phyloP scores from a whole-genome alignment of 2,329 filamentous ascomycete genomes.

The Fusarium miscanthi region DNA sequence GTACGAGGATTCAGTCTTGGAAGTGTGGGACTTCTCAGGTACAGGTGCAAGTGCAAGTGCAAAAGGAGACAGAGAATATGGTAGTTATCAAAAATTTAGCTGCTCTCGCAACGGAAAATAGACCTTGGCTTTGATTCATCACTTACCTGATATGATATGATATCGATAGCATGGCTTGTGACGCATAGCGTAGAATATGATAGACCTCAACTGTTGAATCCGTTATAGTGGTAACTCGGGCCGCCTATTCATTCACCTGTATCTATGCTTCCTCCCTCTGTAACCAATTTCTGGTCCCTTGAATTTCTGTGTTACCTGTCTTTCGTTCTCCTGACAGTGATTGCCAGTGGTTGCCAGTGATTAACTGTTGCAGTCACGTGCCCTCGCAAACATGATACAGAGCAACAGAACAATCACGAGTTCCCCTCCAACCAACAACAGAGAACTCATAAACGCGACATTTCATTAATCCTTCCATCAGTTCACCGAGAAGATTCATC shows the following conservation, averaged over 20 bases:
- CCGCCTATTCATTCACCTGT: not conserved
- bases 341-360: not conserved
- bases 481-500: not conserved
- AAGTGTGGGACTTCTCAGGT: not conserved
- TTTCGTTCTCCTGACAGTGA: not conserved
- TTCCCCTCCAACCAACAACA: not conserved
- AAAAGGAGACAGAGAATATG: constrained; percentile 23
- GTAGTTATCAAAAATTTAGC: constrained; percentile 42
- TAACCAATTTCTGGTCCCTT: not conserved
- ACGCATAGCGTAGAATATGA: not conserved
- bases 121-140: constrained; percentile 18
- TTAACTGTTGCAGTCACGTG: constrained; percentile 13
- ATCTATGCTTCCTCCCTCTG: not conserved
- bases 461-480: not conserved
- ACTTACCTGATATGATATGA: not conserved
- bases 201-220: not conserved
- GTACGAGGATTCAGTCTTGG: not conserved
- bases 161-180: not conserved
- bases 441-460: too few relatives aligned
- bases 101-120: constrained; percentile 42
- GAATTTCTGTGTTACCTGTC: not conserved
- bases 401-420: not conserved
- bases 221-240: not conserved
- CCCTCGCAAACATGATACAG: not conserved
- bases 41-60: not conserved